A percentile compares a stretch with the other conserved stretches of the same genome.
These are phyloP conservation scores for Lentinula boryana DNA, from an alignment of 768 basidiomycete species.

Conservation along the genomic window DNA sequence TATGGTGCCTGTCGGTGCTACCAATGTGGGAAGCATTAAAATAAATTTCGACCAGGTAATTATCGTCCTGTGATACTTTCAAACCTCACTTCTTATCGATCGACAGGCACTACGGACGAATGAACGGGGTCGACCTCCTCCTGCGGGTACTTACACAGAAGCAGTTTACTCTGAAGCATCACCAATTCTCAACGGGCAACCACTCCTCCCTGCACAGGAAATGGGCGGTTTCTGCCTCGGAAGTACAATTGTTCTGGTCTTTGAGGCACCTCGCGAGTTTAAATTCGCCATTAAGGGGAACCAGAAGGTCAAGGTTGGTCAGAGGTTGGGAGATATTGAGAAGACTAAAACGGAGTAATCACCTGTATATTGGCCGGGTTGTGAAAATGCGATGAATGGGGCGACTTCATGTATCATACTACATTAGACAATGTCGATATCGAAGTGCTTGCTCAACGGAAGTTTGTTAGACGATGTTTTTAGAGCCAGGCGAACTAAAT, in stretches of 20 bases:
- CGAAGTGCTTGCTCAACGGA: background rate
- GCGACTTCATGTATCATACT: background rate
- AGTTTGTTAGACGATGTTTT: background rate
- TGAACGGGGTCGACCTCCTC: slow-evolving; percentile 63
- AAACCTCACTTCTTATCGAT: background rate
- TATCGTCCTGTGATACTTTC: background rate
- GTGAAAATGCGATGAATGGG: background rate
- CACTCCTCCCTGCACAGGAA: slow-evolving; percentile 82
- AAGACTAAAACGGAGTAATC: slow-evolving; percentile 6
- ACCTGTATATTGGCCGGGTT: no score
- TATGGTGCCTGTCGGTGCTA: slow-evolving; percentile 98
- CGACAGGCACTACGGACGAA: slow-evolving; percentile 82
- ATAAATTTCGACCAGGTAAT: slow-evolving; percentile 88
- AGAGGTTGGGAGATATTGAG: slow-evolving; percentile 63
- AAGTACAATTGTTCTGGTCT: slow-evolving; percentile 93
- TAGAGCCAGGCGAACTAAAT: no score
- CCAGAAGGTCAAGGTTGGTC: slow-evolving; percentile 82
- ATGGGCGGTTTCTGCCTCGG: slow-evolving; percentile 97
- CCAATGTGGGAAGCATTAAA: slow-evolving; percentile 95
- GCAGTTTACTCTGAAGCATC: slow-evolving; percentile 88
- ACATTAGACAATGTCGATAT: background rate
- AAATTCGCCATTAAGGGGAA: slow-evolving; percentile 72
- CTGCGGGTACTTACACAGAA: slow-evolving; percentile 85
- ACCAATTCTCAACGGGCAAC: slow-evolving; percentile 79
- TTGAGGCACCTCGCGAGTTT: slow-evolving; percentile 87